A percentile compares a stretch with the other conserved stretches of the same genome.
phyloP scores from a whole-genome alignment of 2,329 filamentous ascomycete species.

The Fonsecaea multimorphosa region DNA sequence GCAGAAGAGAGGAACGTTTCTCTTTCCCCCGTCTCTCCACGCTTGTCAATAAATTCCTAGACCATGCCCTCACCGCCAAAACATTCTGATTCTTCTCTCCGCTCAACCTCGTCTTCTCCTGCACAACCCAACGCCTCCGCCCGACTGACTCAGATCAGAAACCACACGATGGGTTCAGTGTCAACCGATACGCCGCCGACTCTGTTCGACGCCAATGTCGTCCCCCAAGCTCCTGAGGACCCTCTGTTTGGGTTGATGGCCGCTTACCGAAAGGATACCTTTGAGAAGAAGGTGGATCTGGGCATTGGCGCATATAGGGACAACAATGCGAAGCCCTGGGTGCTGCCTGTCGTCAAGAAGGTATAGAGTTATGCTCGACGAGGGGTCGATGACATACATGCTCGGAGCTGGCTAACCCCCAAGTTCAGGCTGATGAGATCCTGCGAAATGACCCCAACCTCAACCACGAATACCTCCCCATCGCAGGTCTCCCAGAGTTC shows the following conservation, averaged over 20 bases:
- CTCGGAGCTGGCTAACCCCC: neutral
- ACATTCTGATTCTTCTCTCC: constrained; percentile 11
- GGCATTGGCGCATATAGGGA: constrained; percentile 96
- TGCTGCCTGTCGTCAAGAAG: constrained; percentile 95
- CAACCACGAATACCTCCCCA: constrained; percentile 98
- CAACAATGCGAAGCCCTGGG: constrained; percentile 94
- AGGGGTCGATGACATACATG: neutral
- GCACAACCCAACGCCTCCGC: constrained; percentile 48
- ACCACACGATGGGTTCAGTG: constrained; percentile 70
- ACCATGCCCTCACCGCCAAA: constrained; percentile 30
- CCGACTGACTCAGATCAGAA: constrained; percentile 66
- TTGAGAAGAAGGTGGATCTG: constrained; percentile 85
- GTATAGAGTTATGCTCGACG: constrained; percentile 52
- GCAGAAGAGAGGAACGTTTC: constrained; percentile 9
- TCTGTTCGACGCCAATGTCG: constrained; percentile 75
- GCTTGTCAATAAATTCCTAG: constrained; percentile 1
- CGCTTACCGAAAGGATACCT: constrained; percentile 80
- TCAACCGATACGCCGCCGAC: constrained; percentile 48
- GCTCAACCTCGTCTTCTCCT: constrained; percentile 40
- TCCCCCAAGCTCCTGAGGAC: constrained; percentile 92
- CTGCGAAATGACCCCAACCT: constrained; percentile 85
- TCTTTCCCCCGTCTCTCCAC: constrained; percentile 10
- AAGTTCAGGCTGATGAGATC: constrained; percentile 81
- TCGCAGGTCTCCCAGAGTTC: constrained; percentile 84
- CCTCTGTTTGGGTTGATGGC: constrained; percentile 91